phyloP scores from a whole-genome alignment of 495 filamentous ascomycete genomes.

The Hypoxylon perforatum region DNA sequence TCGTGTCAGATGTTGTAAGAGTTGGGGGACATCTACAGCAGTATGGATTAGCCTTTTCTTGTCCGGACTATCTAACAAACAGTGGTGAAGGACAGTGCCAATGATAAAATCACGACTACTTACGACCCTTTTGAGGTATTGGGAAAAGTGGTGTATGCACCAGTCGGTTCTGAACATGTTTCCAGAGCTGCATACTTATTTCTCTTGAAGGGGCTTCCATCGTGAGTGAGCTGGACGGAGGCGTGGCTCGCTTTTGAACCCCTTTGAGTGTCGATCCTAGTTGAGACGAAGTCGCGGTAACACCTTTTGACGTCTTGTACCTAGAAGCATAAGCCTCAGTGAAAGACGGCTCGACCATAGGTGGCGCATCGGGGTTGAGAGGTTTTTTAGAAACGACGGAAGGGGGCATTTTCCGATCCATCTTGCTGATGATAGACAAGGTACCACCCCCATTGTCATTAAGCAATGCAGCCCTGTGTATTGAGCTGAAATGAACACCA shows the following conservation, averaged over 20 bases:
- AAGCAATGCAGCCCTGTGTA: constrained; percentile 38
- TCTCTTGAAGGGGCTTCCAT: background rate
- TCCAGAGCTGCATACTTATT: constrained; percentile 14
- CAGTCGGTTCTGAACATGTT: constrained; percentile 21
- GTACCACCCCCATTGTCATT: constrained; percentile 55
- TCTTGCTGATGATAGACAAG: constrained; percentile 33
- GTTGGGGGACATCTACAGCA: constrained; percentile 6
- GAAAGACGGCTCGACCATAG: constrained; percentile 16
- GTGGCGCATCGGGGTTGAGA: constrained; percentile 9
- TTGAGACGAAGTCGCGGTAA: background rate
- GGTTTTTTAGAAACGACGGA: constrained; percentile 18
- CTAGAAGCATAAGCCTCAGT: too few species aligned
- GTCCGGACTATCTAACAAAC: too few species aligned
- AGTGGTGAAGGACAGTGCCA: too few species aligned
- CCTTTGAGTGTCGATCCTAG: background rate
- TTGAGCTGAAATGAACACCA: constrained; percentile 39
- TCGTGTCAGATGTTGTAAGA: constrained; percentile 8
- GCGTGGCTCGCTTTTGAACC: background rate
- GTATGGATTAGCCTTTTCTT: background rate
- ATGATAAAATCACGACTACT: constrained; percentile 3
- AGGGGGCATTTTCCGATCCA: constrained; percentile 17
- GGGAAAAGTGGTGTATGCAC: constrained; percentile 9
- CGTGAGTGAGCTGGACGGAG: background rate
- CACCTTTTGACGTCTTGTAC: background rate
- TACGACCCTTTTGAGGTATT: constrained; percentile 12